Conservation (phyloP, 2,329 filamentous ascomycete genomes). For the Annulohypoxylon truncatum region DNA sequence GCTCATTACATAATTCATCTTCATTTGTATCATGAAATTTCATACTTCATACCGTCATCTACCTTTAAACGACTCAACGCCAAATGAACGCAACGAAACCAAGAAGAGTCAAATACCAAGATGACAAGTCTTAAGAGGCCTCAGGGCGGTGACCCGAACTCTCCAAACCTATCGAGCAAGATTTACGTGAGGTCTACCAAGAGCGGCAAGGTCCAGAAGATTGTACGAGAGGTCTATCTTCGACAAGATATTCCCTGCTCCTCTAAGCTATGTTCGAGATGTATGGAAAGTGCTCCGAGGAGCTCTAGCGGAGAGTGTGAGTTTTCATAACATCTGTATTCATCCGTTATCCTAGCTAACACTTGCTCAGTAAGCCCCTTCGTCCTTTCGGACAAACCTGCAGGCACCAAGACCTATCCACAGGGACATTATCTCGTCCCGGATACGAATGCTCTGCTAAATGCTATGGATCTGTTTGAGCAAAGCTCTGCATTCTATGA, state of each 20-base stretch:
- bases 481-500: slow-evolving; percentile 92
- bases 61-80: neutral
- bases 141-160: slow-evolving; percentile 62
- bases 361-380: slow-evolving; percentile 75
- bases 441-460: slow-evolving; percentile 95
- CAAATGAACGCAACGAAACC: slow-evolving; percentile 3
- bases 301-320: slow-evolving; percentile 83
- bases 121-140: slow-evolving; percentile 76
- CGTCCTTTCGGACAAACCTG: slow-evolving; percentile 88
- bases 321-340: slow-evolving; percentile 40
- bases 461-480: slow-evolving; percentile 97
- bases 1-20: slow-evolving; percentile 21
- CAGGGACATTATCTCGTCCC: slow-evolving; percentile 94
- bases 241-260: slow-evolving; percentile 98
- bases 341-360: slow-evolving; percentile 31
- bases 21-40: slow-evolving; percentile 16
- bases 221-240: slow-evolving; percentile 95
- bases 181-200: slow-evolving; percentile 94
- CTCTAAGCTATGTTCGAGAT: slow-evolving; percentile 84
- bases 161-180: slow-evolving; percentile 90
- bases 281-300: slow-evolving; percentile 77
- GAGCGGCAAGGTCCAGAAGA: slow-evolving; percentile 98
- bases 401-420: slow-evolving; percentile 83
- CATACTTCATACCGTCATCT: slow-evolving; percentile 3
- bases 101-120: slow-evolving; percentile 34